Evolutionary conservation across 768 basidiomycete genomes (phyloP).

Genomic region (Boletus reticulatus): DNA sequence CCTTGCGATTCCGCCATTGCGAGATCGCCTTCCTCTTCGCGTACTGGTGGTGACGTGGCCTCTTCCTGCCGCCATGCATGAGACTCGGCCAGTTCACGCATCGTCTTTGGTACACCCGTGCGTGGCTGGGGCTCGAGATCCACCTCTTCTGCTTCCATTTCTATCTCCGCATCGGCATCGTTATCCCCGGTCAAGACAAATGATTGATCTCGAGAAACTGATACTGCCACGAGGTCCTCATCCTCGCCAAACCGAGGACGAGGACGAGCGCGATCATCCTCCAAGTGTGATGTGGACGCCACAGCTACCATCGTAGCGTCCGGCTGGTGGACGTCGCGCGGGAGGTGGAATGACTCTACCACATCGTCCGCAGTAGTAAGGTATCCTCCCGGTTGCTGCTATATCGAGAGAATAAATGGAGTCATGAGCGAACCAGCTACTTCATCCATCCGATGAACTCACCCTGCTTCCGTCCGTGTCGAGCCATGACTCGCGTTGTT

Average conservation of each 20-base stretch:
- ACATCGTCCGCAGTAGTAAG: constrained; percentile 69
- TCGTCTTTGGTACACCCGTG: constrained; percentile 48
- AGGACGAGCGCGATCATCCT: neutral
- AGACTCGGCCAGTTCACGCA: constrained; percentile 60
- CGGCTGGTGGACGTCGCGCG: constrained; percentile 44
- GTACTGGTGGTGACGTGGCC: constrained; percentile 20
- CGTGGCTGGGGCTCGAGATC: constrained; percentile 11
- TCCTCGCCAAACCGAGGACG: neutral
- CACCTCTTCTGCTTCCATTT: constrained; percentile 18
- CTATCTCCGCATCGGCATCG: neutral
- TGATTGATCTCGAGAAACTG: constrained; percentile 6
- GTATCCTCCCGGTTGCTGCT: constrained; percentile 51
- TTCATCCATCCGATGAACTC: constrained; percentile 1
- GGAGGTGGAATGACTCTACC: constrained; percentile 69
- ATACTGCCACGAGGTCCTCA: neutral
- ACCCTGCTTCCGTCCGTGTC: constrained; percentile 25
- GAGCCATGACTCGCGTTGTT: constrained; percentile 16
- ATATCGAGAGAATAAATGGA: neutral
- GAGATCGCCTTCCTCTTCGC: constrained; percentile 1
- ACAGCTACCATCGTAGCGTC: constrained; percentile 9
- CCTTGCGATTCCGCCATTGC: neutral
- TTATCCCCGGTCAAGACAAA: constrained; percentile 8
- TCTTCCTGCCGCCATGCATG: constrained; percentile 8
- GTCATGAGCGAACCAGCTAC: constrained; percentile 16
- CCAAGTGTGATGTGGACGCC: neutral